Base-by-base conservation (phyloP, 495 filamentous ascomycete genomes). In the Hypoxylon lienhwacheense region DNA sequence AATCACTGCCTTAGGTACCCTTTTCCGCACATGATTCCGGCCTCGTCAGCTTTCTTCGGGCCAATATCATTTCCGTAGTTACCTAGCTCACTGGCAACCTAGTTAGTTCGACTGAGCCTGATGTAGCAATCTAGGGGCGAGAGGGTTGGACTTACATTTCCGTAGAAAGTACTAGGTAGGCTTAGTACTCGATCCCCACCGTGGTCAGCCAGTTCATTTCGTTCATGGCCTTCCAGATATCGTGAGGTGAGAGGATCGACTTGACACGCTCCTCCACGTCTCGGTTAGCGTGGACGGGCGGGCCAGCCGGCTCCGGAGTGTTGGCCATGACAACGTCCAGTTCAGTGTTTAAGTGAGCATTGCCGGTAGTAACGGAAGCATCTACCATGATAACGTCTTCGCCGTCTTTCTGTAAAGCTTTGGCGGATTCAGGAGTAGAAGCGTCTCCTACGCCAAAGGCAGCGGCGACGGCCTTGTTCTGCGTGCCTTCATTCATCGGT, bases 201-300 rank as follows among this genome's bases (percentile, higher is more conserved):
- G 40, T 53, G 7, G 36, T 61, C 12, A 61, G 32, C 52, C 52
- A 61, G 7, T 53, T 56, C 7, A 22, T 7, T 31, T 61, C 58
- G 12, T 45, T 61, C 52, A 55, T 56, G 2, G 47, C 52, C 32
- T 44, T 47, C 47, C 52, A 56, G 6, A 61, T 42, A 0, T 61
- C 58, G 3, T 47, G 24, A 2, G 12, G 0, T 7, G 39, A 19
- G 11, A 61, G 36, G 34, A 47, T 50, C 11, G 57, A 61, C 1
- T 8, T 17, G 0, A 60, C 40, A n/a, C 45, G 46, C 8, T 46
- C 17, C 19, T 51, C 44, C 16, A 10, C 5, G 7, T 16, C 43
- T 1, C n/a, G 6, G 16, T n/a, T n/a, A n/a, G n/a, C n/a, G n/a
- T n/a, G n/a, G n/a, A n/a, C n/a, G n/a, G n/a, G n/a, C n/a, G n/a